Evolutionary conservation across 2,329 filamentous ascomycete species (phyloP).

Genomic region (Tympanopsis confertula): DNA sequence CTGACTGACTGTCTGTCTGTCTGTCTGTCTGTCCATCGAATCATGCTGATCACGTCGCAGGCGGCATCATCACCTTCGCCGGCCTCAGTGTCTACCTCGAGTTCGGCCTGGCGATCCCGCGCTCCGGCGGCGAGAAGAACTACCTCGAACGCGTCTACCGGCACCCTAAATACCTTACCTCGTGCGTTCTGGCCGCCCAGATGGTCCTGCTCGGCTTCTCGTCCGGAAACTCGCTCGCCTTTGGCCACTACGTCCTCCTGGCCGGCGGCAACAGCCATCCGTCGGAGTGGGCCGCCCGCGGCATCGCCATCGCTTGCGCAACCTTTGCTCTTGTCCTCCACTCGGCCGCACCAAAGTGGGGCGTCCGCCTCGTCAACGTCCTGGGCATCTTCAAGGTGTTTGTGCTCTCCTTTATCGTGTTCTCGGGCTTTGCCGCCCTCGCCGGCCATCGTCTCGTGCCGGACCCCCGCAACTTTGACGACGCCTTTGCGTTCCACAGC

Average conservation of each 20-base stretch:
- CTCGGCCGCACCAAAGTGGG: slow-evolving; percentile 39
- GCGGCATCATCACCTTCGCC: slow-evolving; percentile 41
- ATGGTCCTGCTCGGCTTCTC: slow-evolving; percentile 52
- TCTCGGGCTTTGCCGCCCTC: slow-evolving; percentile 44
- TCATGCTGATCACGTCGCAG: slow-evolving; percentile 7
- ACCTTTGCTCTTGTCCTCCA: slow-evolving; percentile 44
- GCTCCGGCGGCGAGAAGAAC: slow-evolving; percentile 54
- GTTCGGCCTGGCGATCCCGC: slow-evolving; percentile 49
- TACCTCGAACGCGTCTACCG: slow-evolving; percentile 54
- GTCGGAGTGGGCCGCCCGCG: slow-evolving; percentile 44
- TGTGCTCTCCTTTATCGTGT: slow-evolving; percentile 48
- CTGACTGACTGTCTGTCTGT: too few species aligned
- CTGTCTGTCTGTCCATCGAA: too few species aligned
- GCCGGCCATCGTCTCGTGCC: slow-evolving; percentile 33
- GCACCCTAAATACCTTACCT: slow-evolving; percentile 44
- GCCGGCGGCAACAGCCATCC: slow-evolving; percentile 34
- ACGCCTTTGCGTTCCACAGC: slow-evolving; percentile 34
- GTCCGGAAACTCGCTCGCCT: slow-evolving; percentile 44
- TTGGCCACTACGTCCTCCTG: slow-evolving; percentile 44
- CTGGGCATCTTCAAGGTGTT: slow-evolving; percentile 49
- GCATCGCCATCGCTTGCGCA: slow-evolving; percentile 38
- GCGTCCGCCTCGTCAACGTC: slow-evolving; percentile 44
- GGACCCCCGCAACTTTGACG: slow-evolving; percentile 43
- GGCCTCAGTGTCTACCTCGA: slow-evolving; percentile 52
- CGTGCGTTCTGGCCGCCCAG: slow-evolving; percentile 45